These are phyloP conservation scores for Mycena citricolor DNA, from an alignment of 1,284 basidiomycete species.

Conservation along the genomic window DNA sequence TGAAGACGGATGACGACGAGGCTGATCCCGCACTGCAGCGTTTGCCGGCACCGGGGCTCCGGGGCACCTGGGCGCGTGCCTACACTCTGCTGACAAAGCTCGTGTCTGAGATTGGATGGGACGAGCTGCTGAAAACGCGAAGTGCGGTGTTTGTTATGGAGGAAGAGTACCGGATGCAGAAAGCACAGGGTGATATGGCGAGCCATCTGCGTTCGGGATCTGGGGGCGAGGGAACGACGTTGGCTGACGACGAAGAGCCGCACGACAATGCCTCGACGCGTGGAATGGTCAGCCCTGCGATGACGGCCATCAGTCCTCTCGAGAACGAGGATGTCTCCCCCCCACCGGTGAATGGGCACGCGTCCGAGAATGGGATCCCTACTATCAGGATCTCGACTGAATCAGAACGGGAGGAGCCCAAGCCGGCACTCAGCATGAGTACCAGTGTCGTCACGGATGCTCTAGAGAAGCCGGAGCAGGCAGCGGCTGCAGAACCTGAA, in stretches of 20 bases:
- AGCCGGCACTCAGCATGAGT: conserved; percentile 34
- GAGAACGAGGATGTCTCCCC: conserved; percentile 26
- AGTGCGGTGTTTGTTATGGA: conserved; percentile 99
- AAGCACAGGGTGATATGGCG: conserved; percentile 59
- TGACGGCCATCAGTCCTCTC: conserved; percentile 14
- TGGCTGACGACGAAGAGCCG: conserved; percentile 35
- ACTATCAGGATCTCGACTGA: conserved; percentile 89
- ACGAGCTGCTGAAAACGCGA: conserved; percentile 93
- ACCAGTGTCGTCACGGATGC: conserved; percentile 33
- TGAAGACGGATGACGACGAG: conserved; percentile 84
- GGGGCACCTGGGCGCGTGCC: conserved; percentile 95
- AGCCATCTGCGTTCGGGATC: conserved; percentile 11
- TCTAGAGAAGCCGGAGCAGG: conserved; percentile 64
- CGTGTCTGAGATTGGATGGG: conserved; percentile 96
- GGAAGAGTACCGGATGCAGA: conserved; percentile 94
- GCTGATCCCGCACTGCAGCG: conserved; percentile 93
- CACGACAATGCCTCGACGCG: conserved; percentile 79
- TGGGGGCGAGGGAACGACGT: conserved; percentile 28
- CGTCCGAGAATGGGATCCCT: conserved; percentile 54
- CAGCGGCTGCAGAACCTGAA: conserved; percentile 51
- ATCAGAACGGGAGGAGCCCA: conserved; percentile 44
- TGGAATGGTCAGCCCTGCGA: conserved; percentile 48
- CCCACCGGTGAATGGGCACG: no score
- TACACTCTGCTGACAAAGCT: conserved; percentile 89
- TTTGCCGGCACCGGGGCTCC: conserved; percentile 89